These are phyloP conservation scores for Ganoderma meredithae DNA, from an alignment of 1,284 basidiomycete species.

Conservation along the genomic window DNA sequence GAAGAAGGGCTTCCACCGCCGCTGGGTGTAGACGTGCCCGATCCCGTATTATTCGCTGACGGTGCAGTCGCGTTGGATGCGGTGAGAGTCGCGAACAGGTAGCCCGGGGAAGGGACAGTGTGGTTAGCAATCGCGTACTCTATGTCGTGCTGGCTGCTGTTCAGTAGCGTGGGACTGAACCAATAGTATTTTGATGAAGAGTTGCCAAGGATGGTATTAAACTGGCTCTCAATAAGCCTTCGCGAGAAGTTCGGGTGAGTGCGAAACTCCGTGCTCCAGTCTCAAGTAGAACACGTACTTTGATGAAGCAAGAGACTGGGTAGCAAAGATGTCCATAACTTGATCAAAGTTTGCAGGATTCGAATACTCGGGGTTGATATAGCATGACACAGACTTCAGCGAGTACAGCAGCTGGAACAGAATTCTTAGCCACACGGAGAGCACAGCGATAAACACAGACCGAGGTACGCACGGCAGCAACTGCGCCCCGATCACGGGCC, in stretches of 20 bases:
- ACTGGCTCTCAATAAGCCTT: constrained; percentile 72
- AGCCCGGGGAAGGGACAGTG: constrained; percentile 57
- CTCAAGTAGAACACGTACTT: constrained; percentile 40
- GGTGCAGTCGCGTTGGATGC: constrained; percentile 67
- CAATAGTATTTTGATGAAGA: constrained; percentile 54
- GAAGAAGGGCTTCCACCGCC: constrained; percentile 27
- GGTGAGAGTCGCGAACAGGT: constrained; percentile 72
- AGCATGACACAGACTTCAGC: constrained; percentile 71
- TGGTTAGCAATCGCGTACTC: constrained; percentile 54
- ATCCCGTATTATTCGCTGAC: constrained; percentile 18
- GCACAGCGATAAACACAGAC: constrained; percentile 1
- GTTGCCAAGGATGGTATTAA: constrained; percentile 53
- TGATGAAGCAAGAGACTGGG: constrained; percentile 55
- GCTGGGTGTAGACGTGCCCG: constrained; percentile 24
- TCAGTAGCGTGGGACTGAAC: constrained; percentile 68
- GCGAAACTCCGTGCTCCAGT: background rate
- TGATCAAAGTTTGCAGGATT: constrained; percentile 72
- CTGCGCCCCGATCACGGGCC: constrained; percentile 78
- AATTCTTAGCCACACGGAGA: background rate
- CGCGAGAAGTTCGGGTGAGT: constrained; percentile 7
- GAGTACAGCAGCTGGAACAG: constrained; percentile 76
- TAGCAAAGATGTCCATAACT: constrained; percentile 83
- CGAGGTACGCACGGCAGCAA: constrained; percentile 65
- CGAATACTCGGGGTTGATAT: constrained; percentile 76
- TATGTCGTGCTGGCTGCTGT: constrained; percentile 57